Base-by-base conservation (phyloP, 805 yeast genomes). In the Starmerella stigmatis region DNA sequence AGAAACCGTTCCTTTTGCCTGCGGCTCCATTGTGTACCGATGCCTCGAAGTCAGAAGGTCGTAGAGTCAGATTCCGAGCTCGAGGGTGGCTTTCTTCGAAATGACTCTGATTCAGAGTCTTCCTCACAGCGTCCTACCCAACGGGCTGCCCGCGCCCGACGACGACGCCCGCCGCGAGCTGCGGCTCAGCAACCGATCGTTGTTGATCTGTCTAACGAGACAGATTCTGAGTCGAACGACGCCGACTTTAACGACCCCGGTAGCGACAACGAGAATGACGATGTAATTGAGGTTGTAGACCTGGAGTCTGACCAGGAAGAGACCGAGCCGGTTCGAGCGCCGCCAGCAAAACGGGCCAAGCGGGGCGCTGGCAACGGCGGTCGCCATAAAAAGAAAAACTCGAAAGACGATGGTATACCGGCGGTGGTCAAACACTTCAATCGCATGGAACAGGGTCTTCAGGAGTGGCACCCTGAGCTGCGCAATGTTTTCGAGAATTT, bases 391-490 rank as follows among this genome's bases (percentile, higher is more conserved):
- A 29, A 25, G 31, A 41, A 34, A 22, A 5, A 19, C 13, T 5
- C 25, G 19, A 47, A 41, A 17, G 49, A 54, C 27, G 54, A 52
- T 20, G 50, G 47, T 10, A 32, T 46, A 5, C 54, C 54, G 2
- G n/a, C 21, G 5, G 52, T 43, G 11, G 31, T 40, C 20, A 50
- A 52, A 43, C 47, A 43, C 16, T 56, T 50, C 47, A 78, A 81
- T 35, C 68, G 89, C 38, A 73, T 78, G 58, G 84, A 94, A 1
- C 69, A 69, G 30, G 74, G 73, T 46, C 65, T 92, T 16, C 83
- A 72, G 56, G 81, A 75, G 32, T 69, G 74, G 45, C 97, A 92
- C 61, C 95, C 96, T 0, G 79, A 82, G 44, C 67, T 92, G 43
- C 71, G 72, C 49, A 75, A 75, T 29, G 81, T 84, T 1, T 89